Percentiles rank a stretch among this genome's conserved stretches.
Evolutionary conservation across 306 rosid species (phyloP).

Genomic region (Astragalus membranaceus): DNA sequence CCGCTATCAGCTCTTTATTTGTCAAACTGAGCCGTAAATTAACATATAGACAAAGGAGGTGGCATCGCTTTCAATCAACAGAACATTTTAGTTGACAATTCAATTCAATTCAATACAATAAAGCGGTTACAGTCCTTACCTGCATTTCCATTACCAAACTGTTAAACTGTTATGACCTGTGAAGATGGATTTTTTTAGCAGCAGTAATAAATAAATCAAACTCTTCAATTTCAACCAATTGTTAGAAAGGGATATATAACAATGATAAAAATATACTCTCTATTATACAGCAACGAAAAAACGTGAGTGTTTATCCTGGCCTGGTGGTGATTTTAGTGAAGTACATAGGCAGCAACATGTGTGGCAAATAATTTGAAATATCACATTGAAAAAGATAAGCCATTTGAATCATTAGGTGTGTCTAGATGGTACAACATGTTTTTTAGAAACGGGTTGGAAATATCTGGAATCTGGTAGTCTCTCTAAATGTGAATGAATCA

Average conservation of each 20-base stretch:
- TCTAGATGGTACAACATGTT: neutral
- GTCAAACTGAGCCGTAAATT: too few relatives aligned
- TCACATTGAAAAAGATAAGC: slow-evolving; percentile 28
- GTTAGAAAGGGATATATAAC: neutral
- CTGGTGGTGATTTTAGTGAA: slow-evolving; percentile 11
- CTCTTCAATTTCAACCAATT: slow-evolving; percentile 7
- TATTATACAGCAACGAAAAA: slow-evolving; percentile 10
- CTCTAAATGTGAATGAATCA: too few relatives aligned
- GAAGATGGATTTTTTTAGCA: neutral
- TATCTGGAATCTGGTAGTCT: too few relatives aligned
- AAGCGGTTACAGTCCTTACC: slow-evolving; percentile 9
- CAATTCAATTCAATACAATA: slow-evolving; percentile 11
- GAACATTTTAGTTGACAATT: neutral
- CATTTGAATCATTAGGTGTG: slow-evolving; percentile 23
- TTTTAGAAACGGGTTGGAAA: too few relatives aligned
- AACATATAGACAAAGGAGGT: slow-evolving; percentile 5
- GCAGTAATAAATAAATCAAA: neutral
- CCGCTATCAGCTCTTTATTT: too few relatives aligned
- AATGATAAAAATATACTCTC: neutral
- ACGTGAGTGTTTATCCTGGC: slow-evolving; percentile 9
- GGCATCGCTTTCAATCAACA: slow-evolving; percentile 9
- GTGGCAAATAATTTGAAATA: neutral
- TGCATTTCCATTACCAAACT: neutral
- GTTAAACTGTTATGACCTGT: neutral
- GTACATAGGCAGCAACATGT: slow-evolving; percentile 30